A percentile compares a stretch with the other conserved stretches of the same genome.
Evolutionary conservation across 169 alveolate species (phyloP).

Genomic region (Blepharisma undulans): DNA sequence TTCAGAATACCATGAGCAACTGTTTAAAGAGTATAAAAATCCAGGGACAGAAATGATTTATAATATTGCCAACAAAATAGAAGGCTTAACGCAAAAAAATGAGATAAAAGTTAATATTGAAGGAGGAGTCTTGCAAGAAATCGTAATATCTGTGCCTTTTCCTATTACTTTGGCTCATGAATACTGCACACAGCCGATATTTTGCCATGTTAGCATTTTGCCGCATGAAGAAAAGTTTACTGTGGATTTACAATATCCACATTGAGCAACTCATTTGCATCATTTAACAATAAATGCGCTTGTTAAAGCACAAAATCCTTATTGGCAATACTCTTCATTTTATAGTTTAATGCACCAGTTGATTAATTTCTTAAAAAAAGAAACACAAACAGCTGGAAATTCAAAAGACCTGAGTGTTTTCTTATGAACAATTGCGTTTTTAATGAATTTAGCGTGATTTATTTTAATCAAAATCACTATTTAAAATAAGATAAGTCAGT

Average conservation of each 20-base stretch:
- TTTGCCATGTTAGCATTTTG: not conserved
- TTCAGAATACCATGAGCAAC: not conserved
- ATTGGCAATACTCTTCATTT: not conserved
- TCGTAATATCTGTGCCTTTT: not conserved
- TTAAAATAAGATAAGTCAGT: no score
- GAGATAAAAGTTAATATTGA: not conserved
- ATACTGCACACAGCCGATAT: not conserved
- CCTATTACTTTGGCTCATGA: slow-evolving; percentile 24
- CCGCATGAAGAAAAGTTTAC: not conserved
- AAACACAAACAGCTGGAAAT: no score
- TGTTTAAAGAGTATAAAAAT: not conserved
- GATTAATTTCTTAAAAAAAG: not conserved
- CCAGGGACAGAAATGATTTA: not conserved
- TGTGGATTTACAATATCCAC: not conserved
- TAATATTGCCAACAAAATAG: not conserved
- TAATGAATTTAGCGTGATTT: no score
- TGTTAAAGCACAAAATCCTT: not conserved
- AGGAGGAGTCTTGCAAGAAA: not conserved
- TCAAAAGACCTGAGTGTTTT: slow-evolving; percentile 25
- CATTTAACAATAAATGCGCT: not conserved
- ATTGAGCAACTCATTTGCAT: slow-evolving; percentile 1
- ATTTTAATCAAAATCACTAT: no score
- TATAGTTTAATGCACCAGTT: not conserved
- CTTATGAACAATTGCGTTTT: no score
- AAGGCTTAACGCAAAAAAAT: not conserved